Percentiles rank a stretch among this genome's conserved stretches.
Conservation (phyloP, 179 eudicot genomes). For the Corrigiola litoralis region DNA sequence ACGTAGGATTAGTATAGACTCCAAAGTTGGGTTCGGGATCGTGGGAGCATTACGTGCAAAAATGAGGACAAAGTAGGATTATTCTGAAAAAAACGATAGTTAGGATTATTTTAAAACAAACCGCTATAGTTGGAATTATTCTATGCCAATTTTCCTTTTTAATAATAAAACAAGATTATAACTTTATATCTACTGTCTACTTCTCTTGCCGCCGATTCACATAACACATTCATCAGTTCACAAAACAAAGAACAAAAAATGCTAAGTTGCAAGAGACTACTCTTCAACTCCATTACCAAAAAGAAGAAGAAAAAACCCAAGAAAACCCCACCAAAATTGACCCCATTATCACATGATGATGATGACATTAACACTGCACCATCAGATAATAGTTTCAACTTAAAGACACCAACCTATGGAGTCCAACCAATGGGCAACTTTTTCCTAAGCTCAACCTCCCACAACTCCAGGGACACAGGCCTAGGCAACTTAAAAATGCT, state of each 20-base stretch:
- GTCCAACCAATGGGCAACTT: constrained; percentile 91
- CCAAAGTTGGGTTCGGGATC: too few species aligned
- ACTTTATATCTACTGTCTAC: too few species aligned
- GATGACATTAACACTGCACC: too few species aligned
- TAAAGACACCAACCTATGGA: constrained; percentile 55
- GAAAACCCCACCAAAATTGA: constrained; percentile 9
- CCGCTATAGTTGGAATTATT: too few species aligned
- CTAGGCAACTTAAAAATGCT: constrained; percentile 63
- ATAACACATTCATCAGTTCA: background rate
- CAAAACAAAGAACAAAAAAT: too few species aligned
- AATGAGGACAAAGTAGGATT: too few species aligned
- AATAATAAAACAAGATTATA: too few species aligned
- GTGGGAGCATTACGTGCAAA: too few species aligned
- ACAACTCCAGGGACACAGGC: constrained; percentile 75
- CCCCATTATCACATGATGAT: background rate
- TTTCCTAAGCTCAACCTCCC: constrained; percentile 42
- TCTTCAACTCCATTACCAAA: constrained; percentile 18
- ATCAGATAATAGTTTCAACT: constrained; percentile 39
- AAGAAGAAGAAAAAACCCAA: constrained; percentile 18
- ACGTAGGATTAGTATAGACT: too few species aligned
- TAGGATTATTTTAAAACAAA: too few species aligned
- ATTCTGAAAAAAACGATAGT: too few species aligned
- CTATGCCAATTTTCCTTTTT: too few species aligned
- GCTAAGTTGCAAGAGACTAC: constrained; percentile 35
- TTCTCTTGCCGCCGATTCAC: background rate